Percentiles rank a stretch among this genome's conserved stretches.
Conservation (phyloP, 2,329 filamentous ascomycete species). For the Fusarium dimerum region DNA sequence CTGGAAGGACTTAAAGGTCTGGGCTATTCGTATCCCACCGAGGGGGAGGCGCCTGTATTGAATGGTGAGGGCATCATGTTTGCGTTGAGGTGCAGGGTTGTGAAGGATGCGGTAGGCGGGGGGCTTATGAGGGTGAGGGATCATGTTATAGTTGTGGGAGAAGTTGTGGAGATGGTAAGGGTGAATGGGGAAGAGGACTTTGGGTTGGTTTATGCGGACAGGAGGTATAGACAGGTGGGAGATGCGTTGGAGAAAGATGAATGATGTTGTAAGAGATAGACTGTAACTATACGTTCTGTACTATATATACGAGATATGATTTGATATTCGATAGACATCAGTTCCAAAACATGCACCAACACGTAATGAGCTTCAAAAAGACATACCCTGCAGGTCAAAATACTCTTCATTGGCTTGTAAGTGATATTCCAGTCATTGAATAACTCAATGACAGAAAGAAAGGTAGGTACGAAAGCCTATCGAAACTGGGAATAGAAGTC, state of each 20-base stretch:
- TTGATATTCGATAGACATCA: too few species aligned
- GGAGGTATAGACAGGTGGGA: conserved; percentile 48
- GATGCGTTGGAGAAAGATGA: conserved; percentile 31
- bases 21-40: conserved; percentile 13
- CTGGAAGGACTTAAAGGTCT: conserved; percentile 39
- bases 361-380: too few species aligned
- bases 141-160: conserved; percentile 54
- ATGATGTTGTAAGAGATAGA: conserved; percentile 10
- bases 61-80: conserved; percentile 54
- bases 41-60: conserved; percentile 43
- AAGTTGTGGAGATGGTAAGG: conserved; percentile 48
- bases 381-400: too few species aligned
- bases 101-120: conserved; percentile 39
- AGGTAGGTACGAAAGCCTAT: too few species aligned
- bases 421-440: too few species aligned
- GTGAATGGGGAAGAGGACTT: conserved; percentile 38
- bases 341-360: too few species aligned
- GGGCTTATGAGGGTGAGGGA: conserved; percentile 52
- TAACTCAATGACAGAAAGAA: too few species aligned
- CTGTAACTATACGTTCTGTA: conserved; percentile 11
- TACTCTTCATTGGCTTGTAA: too few species aligned
- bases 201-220: conserved; percentile 51
- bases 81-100: conserved; percentile 45
- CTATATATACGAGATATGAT: conserved; percentile 4
- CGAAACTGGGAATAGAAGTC: too few species aligned